Evolutionary conservation across 2,329 filamentous ascomycete genomes (phyloP).

Genomic region (Chalaropsis ovoidea): DNA sequence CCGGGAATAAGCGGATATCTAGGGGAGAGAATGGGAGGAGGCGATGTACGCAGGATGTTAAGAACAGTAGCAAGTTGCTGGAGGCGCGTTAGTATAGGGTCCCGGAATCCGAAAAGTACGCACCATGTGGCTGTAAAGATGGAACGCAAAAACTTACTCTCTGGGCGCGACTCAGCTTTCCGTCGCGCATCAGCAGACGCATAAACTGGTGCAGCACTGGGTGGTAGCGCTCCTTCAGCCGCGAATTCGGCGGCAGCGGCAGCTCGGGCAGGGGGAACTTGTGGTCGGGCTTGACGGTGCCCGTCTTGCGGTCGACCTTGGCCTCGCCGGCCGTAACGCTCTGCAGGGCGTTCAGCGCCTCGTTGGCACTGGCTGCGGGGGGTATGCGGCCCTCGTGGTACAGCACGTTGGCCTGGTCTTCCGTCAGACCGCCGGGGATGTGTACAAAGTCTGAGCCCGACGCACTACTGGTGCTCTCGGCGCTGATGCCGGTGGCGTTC

Average conservation of each 20-base stretch:
- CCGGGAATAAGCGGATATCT: conserved; percentile 63
- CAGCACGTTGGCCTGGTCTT: conserved; percentile 38
- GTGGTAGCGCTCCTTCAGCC: conserved; percentile 76
- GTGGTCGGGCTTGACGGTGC: conserved; percentile 44
- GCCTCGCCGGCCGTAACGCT: conserved; percentile 25
- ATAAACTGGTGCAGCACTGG: conserved; percentile 77
- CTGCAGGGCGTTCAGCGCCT: conserved; percentile 24
- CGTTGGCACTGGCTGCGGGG: conserved; percentile 28
- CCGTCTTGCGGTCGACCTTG: conserved; percentile 23
- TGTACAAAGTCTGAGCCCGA: conserved; percentile 20
- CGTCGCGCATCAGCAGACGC: conserved; percentile 81
- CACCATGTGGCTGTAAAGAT: background rate
- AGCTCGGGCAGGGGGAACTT: conserved; percentile 66
- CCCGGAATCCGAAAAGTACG: background rate
- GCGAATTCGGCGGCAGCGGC: conserved; percentile 50
- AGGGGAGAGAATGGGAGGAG: conserved; percentile 66
- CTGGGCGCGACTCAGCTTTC: conserved; percentile 84
- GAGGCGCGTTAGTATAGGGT: background rate
- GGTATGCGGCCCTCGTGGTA: conserved; percentile 38
- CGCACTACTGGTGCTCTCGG: background rate
- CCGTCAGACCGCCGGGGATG: conserved; percentile 33
- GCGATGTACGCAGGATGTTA: conserved; percentile 70
- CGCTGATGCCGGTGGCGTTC: background rate
- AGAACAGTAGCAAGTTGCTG: conserved; percentile 81
- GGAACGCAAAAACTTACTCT: conserved; percentile 47